phyloP scores from a whole-genome alignment of 805 yeast species.

The Pichia phayaonensis region DNA sequence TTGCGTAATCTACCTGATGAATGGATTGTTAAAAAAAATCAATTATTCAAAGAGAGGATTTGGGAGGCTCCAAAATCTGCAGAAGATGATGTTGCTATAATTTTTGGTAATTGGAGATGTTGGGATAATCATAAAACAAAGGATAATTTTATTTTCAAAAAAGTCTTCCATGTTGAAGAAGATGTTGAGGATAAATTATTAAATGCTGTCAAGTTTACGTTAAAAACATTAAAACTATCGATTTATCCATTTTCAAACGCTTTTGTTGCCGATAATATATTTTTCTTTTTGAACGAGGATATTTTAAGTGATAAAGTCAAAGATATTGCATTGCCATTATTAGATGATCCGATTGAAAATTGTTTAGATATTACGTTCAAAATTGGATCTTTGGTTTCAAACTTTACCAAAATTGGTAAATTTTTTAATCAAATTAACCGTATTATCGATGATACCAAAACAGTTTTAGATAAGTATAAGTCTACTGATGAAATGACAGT shows the following conservation, averaged over 20 bases:
- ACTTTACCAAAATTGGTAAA: slow-evolving; percentile 8
- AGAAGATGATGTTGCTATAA: slow-evolving; percentile 42
- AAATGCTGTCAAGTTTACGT: slow-evolving; percentile 6
- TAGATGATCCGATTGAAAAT: slow-evolving; percentile 13
- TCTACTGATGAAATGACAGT: neutral
- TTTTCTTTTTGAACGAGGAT: slow-evolving; percentile 10
- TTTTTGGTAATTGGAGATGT: slow-evolving; percentile 75
- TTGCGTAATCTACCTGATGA: slow-evolving; percentile 46
- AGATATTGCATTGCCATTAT: slow-evolving; percentile 13
- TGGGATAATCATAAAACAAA: slow-evolving; percentile 77
- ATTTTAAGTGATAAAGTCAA: slow-evolving; percentile 10
- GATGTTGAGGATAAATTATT: slow-evolving; percentile 3
- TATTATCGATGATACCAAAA: slow-evolving; percentile 3
- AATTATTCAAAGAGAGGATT: slow-evolving; percentile 23
- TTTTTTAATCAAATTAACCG: slow-evolving; percentile 1
- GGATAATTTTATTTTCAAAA: slow-evolving; percentile 46
- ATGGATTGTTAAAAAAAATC: slow-evolving; percentile 37
- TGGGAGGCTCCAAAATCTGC: slow-evolving; percentile 49
- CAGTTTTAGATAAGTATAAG: neutral
- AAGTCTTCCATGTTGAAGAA: slow-evolving; percentile 36
- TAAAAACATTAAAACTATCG: slow-evolving; percentile 15
- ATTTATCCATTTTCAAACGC: slow-evolving; percentile 18
- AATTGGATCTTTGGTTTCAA: slow-evolving; percentile 13
- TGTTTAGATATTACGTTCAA: slow-evolving; percentile 17
- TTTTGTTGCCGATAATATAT: slow-evolving; percentile 11